phyloP scores from a whole-genome alignment of 257 asterid species.

The Primulina eburnea region DNA sequence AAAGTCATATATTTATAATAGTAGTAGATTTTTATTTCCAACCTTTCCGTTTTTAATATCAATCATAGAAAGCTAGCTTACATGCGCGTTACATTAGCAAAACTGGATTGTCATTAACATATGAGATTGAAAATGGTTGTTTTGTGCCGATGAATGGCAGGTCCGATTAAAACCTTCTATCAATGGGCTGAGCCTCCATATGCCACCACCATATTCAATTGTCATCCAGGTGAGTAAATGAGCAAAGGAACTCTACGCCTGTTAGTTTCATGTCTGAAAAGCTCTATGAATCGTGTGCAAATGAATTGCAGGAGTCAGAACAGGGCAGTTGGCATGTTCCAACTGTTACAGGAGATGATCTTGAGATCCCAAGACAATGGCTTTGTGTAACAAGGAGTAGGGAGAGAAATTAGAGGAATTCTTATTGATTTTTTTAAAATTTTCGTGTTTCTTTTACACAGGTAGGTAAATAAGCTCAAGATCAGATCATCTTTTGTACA shows the following conservation, averaged over 20 bases:
- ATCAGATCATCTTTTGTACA: background rate
- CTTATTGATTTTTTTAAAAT: background rate
- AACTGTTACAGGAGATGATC: slow-evolving; percentile 71
- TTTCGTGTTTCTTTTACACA: no score
- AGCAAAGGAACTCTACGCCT: slow-evolving; percentile 6
- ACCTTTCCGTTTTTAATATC: background rate
- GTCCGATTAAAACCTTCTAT: slow-evolving; percentile 34
- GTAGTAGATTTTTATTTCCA: background rate
- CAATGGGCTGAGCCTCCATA: slow-evolving; percentile 46
- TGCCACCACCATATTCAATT: slow-evolving; percentile 93
- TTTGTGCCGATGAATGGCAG: slow-evolving; percentile 22
- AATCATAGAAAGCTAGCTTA: background rate
- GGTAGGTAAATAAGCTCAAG: no score
- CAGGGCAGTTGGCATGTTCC: slow-evolving; percentile 83
- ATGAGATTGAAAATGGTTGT: background rate
- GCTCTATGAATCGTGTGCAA: slow-evolving; percentile 15
- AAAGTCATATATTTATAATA: no score
- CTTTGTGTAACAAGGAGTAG: slow-evolving; percentile 62
- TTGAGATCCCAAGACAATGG: slow-evolving; percentile 82
- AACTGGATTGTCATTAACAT: background rate
- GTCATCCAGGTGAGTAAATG: slow-evolving; percentile 65
- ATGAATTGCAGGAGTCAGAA: slow-evolving; percentile 73
- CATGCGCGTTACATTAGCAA: background rate
- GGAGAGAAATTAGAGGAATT: slow-evolving; percentile 1
- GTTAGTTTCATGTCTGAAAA: slow-evolving; percentile 8